Evolutionary conservation across 1,284 basidiomycete genomes (phyloP), one percentile per base, ranked within the genome.

Genomic region (Marasmius sp.): DNA sequence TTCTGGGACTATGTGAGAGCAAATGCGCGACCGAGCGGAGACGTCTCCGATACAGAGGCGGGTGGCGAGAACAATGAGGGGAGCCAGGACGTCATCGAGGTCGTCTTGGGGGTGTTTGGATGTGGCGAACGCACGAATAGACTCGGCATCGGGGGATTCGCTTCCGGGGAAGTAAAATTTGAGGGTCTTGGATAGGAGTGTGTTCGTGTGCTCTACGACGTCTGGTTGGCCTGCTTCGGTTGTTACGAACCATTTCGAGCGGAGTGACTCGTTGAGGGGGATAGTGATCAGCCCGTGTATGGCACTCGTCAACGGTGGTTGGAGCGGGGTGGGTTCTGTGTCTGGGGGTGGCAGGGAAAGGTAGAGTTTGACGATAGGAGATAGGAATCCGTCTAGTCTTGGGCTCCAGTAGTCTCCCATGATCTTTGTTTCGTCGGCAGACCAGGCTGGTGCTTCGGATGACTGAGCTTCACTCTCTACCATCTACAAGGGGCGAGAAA

Each of bases 281-380:
- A 93, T 83, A 16, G 81, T 85, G 64, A 93, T 88, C 54, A 93
- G 79, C 3, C 85, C 77, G 68, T 93, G 91, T 45, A 93, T 87
- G 61, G 87, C 81, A 66, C 93, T 88, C 1, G 89, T 86, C 55
- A 93, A 76, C 0, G 92, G 92, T 0, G 85, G 69, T 1, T 83
- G 77, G 41, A 93, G 75, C 3, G 91, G 92, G 4, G 79, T 78
- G 14, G 84, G 82, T 60, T 82, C 85, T 6, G 84, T 80, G 2
- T 82, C 80, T 2, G 88, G 84, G 33, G 45, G 11, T n/a, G 45
- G 45, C 20, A 90, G 79, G 22, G 79, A 72, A 61, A 85, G 81
- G 72, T 92, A 92, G 7, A 84, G 79, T 43, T 84, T 83, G 41
- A 90, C 77, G 18, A 90, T 78, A 5, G 86, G 80, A 18, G 83